These are phyloP conservation scores for Cladosporium sp. DNA, from an alignment of 2,329 filamentous ascomycete genomes.

Conservation along the genomic window DNA sequence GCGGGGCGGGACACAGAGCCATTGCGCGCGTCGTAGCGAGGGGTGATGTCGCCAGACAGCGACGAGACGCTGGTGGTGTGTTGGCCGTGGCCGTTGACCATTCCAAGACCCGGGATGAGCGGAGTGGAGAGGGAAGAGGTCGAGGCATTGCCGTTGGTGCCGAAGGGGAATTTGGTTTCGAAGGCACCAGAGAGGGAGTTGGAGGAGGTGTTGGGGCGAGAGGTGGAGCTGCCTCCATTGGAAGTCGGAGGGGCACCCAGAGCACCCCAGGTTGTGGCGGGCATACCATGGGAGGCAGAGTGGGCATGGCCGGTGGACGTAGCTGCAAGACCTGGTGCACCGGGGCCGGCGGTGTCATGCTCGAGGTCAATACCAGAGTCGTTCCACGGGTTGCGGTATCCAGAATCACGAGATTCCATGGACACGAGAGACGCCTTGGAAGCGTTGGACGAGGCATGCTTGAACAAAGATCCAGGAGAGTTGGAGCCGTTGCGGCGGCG, in stretches of 20 bases:
- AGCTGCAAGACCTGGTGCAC: constrained; percentile 8
- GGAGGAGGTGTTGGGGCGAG: constrained; percentile 65
- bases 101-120: constrained; percentile 43
- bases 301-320: constrained; percentile 16
- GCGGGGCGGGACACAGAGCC: constrained; percentile 16
- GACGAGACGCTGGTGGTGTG: constrained; percentile 23
- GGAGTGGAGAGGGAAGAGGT: constrained; percentile 42
- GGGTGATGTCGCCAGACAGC: constrained; percentile 39
- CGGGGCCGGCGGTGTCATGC: constrained; percentile 59
- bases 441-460: constrained; percentile 78
- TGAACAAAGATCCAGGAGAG: constrained; percentile 75
- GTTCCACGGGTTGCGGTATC: constrained; percentile 97
- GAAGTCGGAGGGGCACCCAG: constrained; percentile 31
- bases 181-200: constrained; percentile 65
- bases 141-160: constrained; percentile 46
- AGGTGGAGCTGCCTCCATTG: constrained; percentile 47
- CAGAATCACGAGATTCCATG: constrained; percentile 92
- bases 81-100: constrained; percentile 30
- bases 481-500: constrained; percentile 92
- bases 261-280: constrained; percentile 45
- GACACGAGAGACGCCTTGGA: constrained; percentile 96
- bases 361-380: constrained; percentile 96
- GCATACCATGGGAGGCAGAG: constrained; percentile 39
- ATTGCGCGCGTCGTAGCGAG: constrained; percentile 34
- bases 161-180: constrained; percentile 67